Conservation (phyloP, 352 stramenopile species). For the Elongisporangium prolatum region DNA sequence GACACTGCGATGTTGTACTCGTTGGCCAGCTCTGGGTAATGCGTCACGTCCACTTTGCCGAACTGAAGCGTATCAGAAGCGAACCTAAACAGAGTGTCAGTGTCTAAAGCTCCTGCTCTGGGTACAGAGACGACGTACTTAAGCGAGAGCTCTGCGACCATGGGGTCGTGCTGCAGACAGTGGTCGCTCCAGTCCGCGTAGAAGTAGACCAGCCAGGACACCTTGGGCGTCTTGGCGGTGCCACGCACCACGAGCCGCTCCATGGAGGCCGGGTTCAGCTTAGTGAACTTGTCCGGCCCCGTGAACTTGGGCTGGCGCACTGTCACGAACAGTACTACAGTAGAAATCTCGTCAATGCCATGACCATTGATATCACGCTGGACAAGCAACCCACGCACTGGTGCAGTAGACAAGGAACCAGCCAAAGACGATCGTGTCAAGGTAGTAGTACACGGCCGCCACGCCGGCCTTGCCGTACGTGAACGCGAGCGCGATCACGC, state of each 20-base stretch:
- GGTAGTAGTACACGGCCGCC: slow-evolving; percentile 59
- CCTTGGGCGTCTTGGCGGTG: slow-evolving; percentile 20
- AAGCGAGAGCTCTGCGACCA: slow-evolving; percentile 68
- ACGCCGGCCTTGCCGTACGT: slow-evolving; percentile 63
- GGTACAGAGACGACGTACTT: slow-evolving; percentile 13
- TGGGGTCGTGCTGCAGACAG: slow-evolving; percentile 68
- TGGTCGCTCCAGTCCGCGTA: slow-evolving; percentile 71
- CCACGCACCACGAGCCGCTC: slow-evolving; percentile 41
- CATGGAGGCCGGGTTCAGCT: slow-evolving; percentile 38
- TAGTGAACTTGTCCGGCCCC: slow-evolving; percentile 46
- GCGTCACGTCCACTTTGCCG: slow-evolving; percentile 58
- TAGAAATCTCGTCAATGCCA: slow-evolving; percentile 1
- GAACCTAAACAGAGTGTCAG: slow-evolving; percentile 21
- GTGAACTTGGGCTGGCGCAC: slow-evolving; percentile 61
- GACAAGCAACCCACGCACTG: too few relatives aligned
- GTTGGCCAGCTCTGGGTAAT: slow-evolving; percentile 54
- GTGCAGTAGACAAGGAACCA: slow-evolving; percentile 59
- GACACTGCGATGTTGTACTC: slow-evolving; percentile 61
- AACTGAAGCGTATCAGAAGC: slow-evolving; percentile 50
- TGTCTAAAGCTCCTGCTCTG: background rate
- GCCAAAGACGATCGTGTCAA: slow-evolving; percentile 54
- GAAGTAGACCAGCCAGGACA: slow-evolving; percentile 71
- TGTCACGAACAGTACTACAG: slow-evolving; percentile 53
- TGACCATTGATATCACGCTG: too few relatives aligned
- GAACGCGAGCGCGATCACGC: slow-evolving; percentile 60